A percentile compares a stretch with the other conserved stretches of the same genome.
Evolutionary conservation across 805 yeast genomes (phyloP).

Genomic region (Starmerella davenportii): DNA sequence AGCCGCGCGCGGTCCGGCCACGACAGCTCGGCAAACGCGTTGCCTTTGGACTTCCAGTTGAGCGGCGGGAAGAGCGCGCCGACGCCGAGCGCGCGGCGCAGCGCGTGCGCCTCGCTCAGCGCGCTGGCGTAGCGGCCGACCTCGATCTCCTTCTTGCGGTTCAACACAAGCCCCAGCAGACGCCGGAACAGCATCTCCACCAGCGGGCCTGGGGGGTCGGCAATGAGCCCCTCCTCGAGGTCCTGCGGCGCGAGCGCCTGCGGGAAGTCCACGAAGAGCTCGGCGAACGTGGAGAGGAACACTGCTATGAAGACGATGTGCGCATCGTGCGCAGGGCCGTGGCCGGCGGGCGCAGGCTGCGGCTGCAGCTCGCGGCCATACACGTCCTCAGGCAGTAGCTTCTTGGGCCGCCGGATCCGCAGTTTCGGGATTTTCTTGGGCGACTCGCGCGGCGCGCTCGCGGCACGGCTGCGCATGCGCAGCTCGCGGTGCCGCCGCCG

Average conservation of each 20-base stretch:
- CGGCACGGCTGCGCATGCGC: not conserved
- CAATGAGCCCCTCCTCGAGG: constrained; percentile 23
- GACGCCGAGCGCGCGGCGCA: constrained; percentile 18
- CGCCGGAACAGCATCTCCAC: constrained; percentile 22
- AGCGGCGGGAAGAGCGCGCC: constrained; percentile 18
- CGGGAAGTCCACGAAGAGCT: constrained; percentile 21
- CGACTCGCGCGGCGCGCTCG: not conserved
- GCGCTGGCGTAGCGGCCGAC: constrained; percentile 23
- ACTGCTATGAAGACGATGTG: constrained; percentile 19
- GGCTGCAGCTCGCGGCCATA: constrained; percentile 15
- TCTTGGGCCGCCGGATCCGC: constrained; percentile 6
- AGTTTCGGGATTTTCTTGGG: constrained; percentile 2
- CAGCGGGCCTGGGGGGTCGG: constrained; percentile 11
- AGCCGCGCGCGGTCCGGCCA: constrained; percentile 23
- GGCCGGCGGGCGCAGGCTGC: constrained; percentile 17
- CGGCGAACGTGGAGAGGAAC: constrained; percentile 14
- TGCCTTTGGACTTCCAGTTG: constrained; percentile 16
- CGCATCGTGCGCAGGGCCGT: constrained; percentile 14
- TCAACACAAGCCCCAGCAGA: constrained; percentile 23
- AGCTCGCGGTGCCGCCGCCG: not conserved
- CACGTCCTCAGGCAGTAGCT: constrained; percentile 21
- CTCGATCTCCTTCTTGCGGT: constrained; percentile 27
- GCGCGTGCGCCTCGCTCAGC: constrained; percentile 24
- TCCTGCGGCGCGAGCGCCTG: constrained; percentile 25
- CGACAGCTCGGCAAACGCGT: constrained; percentile 19